Base-by-base conservation (phyloP, 306 rosid species). In the Begonia loranthoides region DNA sequence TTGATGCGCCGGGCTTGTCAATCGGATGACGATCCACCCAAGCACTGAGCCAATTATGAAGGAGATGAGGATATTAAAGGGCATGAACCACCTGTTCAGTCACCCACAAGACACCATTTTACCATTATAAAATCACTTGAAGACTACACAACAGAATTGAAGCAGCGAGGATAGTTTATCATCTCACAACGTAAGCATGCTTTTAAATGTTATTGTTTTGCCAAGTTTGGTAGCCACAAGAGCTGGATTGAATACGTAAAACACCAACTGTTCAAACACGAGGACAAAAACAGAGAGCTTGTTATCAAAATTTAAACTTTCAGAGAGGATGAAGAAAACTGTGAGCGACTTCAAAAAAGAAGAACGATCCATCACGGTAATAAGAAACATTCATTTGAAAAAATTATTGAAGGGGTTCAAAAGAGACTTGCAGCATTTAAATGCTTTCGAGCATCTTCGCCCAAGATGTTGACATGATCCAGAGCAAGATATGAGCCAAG, bases 401-500 rank as follows among this genome's bases (percentile, higher is more conserved):
- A 19, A 19, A 19, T 19, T 19, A 19, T 19, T 19, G 22, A 19
- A 19, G 22, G 22, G 22, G 5, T 28, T 4, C 36, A 7, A 28
- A 28, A 40, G 52, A 2, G 7, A 55, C 49, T 66, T 17, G 72
- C 85, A 6, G 63, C 64, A 58, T 78, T 82, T 41, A 78, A 17
- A 39, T 55, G 69, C 48, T 82, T 78, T 57, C 70, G 70, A 36
- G 86, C 58, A 9, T 72, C 80, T 17, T 50, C 68, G 15, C 71
- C 70, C 45, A 75, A 52, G 34, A 82, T 60, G 44, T 57, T 15
- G 41, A 81, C 61, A 10, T 50, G 52, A 12, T 79, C 74, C 3
- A 77, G 70, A 5, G 90, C 85, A 34, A 82, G 84, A 17, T 53
- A 65, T 0, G 70, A 73, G 24, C 92, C 86, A 6, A 82, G 68